Base-by-base conservation (phyloP, 1,284 basidiomycete genomes). In the Melampsora americana region DNA sequence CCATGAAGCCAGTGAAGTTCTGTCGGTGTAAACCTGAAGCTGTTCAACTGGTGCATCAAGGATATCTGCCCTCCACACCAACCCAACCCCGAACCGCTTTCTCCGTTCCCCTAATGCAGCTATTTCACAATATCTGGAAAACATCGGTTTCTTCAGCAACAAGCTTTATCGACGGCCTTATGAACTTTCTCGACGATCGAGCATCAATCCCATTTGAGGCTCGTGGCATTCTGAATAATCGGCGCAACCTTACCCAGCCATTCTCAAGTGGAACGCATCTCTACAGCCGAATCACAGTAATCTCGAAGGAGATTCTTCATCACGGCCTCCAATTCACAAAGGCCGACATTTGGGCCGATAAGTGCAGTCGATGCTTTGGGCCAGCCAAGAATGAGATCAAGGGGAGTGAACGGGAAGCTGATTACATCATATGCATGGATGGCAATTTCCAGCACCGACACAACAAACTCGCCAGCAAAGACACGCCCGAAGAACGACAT, bases 21-120 rank as follows among this genome's bases (percentile, higher is more conserved):
- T n/a, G n/a, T n/a, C n/a, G 11, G 20, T 69, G 68, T n/a, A 69
- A 56, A 26, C 68, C 68, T 0, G 48, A 69, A 16, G 23, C 68
- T 18, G 59, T 60, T 32, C 23, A 50, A 11, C 28, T 69, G 6
- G 18, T 69, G 12, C 30, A 69, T 39, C 50, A 18, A 18, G 48
- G 68, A 18, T 69, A 69, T 16, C 30, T 69, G 12, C 5, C 68
- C 14, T 16, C 50, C 12, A 56, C 32, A 0, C 48, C 68, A 6
- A 6, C 23, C 18, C 26, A 20, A 44, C n/a, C n/a, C n/a, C n/a
- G n/a, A n/a, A n/a, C n/a, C n/a, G n/a, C n/a, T n/a, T n/a, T n/a
- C n/a, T n/a, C 53, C 68, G 12, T 69, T 30, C 50, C 30, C 14
- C 23, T 69, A 11, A n/a, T 69, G 20, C 48, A 69, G 30, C 35